Evolutionary conservation across 352 stramenopile genomes (phyloP).

Genomic region (Pythium aristosporum): DNA sequence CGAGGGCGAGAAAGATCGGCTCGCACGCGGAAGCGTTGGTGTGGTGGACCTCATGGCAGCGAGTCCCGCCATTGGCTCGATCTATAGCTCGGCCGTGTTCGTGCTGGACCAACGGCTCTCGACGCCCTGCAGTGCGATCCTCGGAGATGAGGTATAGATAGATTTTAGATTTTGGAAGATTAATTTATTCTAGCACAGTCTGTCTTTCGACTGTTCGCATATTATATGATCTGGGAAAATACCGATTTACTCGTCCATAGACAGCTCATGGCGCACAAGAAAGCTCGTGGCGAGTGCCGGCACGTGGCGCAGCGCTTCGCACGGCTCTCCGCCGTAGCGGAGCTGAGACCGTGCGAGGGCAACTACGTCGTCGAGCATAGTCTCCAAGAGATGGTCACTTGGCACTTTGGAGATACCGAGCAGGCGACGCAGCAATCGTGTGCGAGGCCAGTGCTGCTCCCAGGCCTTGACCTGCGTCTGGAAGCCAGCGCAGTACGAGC

Average conservation of each 20-base stretch:
- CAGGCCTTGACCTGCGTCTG: conserved; percentile 8
- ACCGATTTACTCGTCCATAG: conserved; percentile 22
- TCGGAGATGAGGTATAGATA: neutral
- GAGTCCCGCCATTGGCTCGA: conserved; percentile 4
- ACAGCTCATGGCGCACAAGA: conserved; percentile 25
- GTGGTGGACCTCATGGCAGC: neutral
- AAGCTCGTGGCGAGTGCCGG: conserved; percentile 18
- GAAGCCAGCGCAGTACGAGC: conserved; percentile 12
- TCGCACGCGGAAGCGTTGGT: neutral
- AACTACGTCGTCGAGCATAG: conserved; percentile 12
- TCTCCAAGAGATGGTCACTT: conserved; percentile 4
- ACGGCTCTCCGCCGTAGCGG: conserved; percentile 1
- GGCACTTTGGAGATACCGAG: conserved; percentile 4
- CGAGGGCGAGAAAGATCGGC: neutral
- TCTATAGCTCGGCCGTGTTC: conserved; percentile 7
- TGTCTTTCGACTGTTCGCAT: neutral
- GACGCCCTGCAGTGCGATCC: neutral
- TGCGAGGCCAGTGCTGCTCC: conserved; percentile 15
- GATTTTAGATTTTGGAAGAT: neutral
- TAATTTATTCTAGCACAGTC: neutral
- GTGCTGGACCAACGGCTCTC: conserved; percentile 2
- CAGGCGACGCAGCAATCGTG: conserved; percentile 5
- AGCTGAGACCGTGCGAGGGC: conserved; percentile 8
- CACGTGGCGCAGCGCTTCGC: conserved; percentile 7
- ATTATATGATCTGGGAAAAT: neutral